These are phyloP conservation scores for Diplodia intermedia DNA, from an alignment of 2,329 filamentous ascomycete species.

Conservation along the genomic window DNA sequence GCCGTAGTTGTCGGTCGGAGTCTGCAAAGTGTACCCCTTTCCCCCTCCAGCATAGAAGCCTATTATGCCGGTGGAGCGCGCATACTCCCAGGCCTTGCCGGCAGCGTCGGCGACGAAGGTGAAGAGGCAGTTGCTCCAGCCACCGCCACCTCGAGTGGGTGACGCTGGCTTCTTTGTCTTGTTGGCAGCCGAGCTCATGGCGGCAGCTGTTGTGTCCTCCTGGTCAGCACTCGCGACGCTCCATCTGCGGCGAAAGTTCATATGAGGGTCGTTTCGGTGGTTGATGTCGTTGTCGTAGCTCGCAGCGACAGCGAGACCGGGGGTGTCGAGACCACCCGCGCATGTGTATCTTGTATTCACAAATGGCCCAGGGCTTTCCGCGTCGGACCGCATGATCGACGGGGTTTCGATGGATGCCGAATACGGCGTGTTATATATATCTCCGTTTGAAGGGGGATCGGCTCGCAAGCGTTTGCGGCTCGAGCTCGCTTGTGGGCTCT, in stretches of 20 bases:
- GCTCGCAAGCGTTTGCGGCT: conserved; percentile 34
- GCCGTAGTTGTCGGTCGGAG: conserved; percentile 37
- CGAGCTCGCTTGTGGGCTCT: conserved; percentile 11
- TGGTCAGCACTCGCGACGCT: conserved; percentile 32
- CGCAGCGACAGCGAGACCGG: conserved; percentile 48
- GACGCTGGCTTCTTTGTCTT: conserved; percentile 35
- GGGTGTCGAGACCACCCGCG: conserved; percentile 59
- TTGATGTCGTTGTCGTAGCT: conserved; percentile 53
- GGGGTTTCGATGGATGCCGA: conserved; percentile 24
- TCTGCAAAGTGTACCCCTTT: conserved; percentile 66
- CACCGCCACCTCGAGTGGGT: conserved; percentile 37
- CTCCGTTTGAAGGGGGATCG: conserved; percentile 31
- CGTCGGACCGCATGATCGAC: conserved; percentile 34
- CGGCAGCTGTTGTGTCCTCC: conserved; percentile 10
- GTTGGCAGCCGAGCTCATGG: not conserved
- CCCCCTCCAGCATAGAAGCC: conserved; percentile 90
- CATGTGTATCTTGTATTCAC: conserved; percentile 61
- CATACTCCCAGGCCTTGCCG: conserved; percentile 86
- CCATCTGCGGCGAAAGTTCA: conserved; percentile 45
- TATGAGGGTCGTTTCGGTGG: conserved; percentile 30
- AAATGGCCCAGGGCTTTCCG: conserved; percentile 52
- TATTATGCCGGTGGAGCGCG: conserved; percentile 70
- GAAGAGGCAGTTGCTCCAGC: conserved; percentile 67
- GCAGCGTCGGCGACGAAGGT: conserved; percentile 70
- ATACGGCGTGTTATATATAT: conserved; percentile 30